phyloP scores from a whole-genome alignment of 2,329 filamentous ascomycete species.

The Fusarium sp. region DNA sequence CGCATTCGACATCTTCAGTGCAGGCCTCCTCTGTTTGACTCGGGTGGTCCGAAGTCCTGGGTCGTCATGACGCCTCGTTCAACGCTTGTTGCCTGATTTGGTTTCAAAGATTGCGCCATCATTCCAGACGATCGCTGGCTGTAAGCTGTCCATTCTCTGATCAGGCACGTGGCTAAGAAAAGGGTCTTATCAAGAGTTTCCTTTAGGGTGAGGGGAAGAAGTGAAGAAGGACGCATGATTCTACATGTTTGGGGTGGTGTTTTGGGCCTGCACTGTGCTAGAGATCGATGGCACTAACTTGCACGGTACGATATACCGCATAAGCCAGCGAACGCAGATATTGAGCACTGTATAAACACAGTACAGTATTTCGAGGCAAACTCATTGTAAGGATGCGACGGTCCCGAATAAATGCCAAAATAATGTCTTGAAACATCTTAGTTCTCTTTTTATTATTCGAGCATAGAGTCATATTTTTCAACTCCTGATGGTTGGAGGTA shows the following conservation, averaged over 20 bases:
- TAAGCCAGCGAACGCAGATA: neutral
- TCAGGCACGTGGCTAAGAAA: neutral
- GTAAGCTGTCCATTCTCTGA: neutral
- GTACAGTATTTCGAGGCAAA: neutral
- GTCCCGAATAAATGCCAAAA: too few species aligned
- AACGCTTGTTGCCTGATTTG: neutral
- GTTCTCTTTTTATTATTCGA: too few species aligned
- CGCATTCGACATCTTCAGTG: neutral
- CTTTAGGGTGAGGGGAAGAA: neutral
- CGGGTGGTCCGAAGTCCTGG: neutral
- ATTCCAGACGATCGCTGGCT: constrained; percentile 12
- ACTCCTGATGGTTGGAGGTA: too few species aligned
- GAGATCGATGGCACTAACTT: neutral
- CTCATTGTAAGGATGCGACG: too few species aligned
- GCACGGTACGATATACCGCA: too few species aligned
- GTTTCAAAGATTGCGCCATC: constrained; percentile 8
- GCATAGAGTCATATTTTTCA: too few species aligned
- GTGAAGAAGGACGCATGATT: neutral
- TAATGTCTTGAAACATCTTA: too few species aligned
- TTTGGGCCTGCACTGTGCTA: constrained; percentile 1
- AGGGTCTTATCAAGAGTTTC: too few species aligned
- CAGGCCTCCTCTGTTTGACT: neutral
- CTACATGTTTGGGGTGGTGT: neutral
- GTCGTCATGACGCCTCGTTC: neutral
- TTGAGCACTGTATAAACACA: neutral